Conservation (phyloP, 345 rosid genomes). For the Eucalyptus erythrocorys region DNA sequence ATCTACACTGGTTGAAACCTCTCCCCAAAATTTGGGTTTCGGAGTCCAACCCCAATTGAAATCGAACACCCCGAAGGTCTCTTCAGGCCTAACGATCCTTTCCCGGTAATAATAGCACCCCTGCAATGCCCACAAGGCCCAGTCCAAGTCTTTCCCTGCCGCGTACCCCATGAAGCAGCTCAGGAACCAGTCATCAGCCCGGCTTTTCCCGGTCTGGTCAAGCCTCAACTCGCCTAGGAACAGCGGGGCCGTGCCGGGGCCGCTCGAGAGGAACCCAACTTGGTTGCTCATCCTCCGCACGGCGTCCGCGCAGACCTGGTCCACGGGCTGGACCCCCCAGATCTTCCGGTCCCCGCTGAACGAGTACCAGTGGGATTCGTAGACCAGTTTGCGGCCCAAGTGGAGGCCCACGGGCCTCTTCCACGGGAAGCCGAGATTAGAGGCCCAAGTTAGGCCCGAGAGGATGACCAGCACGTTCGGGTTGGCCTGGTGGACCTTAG, state of each 20-base stretch:
- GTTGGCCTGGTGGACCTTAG: constrained; percentile 20
- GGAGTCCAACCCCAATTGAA: constrained; percentile 4
- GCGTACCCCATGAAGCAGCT: constrained; percentile 16
- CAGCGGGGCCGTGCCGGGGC: constrained; percentile 6
- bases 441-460: constrained; percentile 23
- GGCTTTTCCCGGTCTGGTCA: constrained; percentile 10
- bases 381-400: constrained; percentile 12
- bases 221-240: constrained; percentile 27
- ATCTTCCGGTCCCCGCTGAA: constrained; percentile 1
- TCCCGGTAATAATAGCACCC: constrained; percentile 23
- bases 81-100: constrained; percentile 3
- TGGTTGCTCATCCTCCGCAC: background rate
- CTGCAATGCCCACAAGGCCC: constrained; percentile 19
- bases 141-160: constrained; percentile 23
- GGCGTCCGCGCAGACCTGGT: constrained; percentile 8
- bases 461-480: constrained; percentile 22
- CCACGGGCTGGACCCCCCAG: constrained; percentile 13
- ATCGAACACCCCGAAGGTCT: constrained; percentile 17
- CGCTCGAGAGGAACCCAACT: background rate
- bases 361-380: constrained; percentile 23
- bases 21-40: constrained; percentile 8
- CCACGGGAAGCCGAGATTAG: constrained; percentile 13
- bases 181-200: constrained; percentile 15
- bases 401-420: background rate
- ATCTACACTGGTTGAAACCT: constrained; percentile 1